A percentile compares a stretch with the other conserved stretches of the same genome.
These are phyloP conservation scores for Liriodendron chinense DNA, from an alignment of 164 flowering plant species.

Conservation along the genomic window DNA sequence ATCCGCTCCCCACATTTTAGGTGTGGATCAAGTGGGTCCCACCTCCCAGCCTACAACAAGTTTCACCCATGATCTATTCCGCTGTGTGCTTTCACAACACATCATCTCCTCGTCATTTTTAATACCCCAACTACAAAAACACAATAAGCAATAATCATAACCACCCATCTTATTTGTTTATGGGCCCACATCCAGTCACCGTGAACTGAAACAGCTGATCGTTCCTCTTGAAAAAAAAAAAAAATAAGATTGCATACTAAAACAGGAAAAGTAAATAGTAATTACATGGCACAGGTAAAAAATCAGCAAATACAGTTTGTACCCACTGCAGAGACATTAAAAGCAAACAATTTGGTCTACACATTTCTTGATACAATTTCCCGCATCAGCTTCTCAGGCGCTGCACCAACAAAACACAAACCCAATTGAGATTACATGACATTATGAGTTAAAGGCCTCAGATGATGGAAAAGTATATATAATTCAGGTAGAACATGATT, in stretches of 20 bases:
- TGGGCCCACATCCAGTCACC: neutral
- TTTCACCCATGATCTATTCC: too few relatives aligned
- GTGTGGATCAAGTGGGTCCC: too few relatives aligned
- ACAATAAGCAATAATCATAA: too few relatives aligned
- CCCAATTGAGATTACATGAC: neutral
- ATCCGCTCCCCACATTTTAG: too few relatives aligned
- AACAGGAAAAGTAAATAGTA: neutral
- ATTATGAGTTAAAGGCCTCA: neutral
- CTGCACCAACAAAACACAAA: constrained; percentile 8
- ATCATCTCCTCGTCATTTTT: too few relatives aligned
- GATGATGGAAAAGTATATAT: neutral
- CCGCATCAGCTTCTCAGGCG: constrained; percentile 19
- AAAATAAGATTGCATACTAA: neutral
- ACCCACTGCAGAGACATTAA: neutral
- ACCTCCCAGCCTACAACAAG: too few relatives aligned
- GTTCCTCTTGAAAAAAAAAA: neutral
- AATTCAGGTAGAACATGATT: neutral
- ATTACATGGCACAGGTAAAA: neutral
- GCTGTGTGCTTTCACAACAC: too few relatives aligned
- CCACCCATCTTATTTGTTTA: neutral
- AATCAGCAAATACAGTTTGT: neutral
- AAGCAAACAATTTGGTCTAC: neutral
- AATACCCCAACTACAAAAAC: too few relatives aligned
- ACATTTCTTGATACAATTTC: constrained; percentile 11
- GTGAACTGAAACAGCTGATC: neutral